Percentiles rank a stretch among this genome's conserved stretches.
These are phyloP conservation scores for Lojkania enalia DNA, from an alignment of 2,329 filamentous ascomycete species.

Conservation along the genomic window DNA sequence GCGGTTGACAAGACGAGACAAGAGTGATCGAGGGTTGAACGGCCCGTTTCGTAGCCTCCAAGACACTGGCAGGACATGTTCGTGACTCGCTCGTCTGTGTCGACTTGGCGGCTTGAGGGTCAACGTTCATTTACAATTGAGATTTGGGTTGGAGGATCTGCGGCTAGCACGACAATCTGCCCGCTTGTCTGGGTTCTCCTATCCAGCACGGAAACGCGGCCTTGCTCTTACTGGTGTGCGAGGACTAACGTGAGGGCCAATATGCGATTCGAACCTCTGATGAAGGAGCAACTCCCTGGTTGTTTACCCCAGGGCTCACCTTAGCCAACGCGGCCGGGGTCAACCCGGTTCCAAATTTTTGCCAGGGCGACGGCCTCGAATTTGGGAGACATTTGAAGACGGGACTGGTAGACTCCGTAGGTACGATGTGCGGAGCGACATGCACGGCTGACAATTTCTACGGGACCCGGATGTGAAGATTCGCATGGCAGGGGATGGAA, in stretches of 20 bases:
- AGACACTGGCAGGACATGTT: not conserved
- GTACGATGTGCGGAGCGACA: too few relatives aligned
- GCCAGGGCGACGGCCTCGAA: not conserved
- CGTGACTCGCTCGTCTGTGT: not conserved
- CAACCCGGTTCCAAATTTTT: not conserved
- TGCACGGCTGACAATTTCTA: too few relatives aligned
- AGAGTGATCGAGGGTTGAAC: not conserved
- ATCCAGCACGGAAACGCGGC: not conserved
- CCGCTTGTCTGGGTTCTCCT: not conserved
- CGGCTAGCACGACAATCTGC: not conserved
- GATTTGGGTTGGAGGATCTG: slow-evolving; percentile 3
- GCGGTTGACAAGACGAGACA: not conserved
- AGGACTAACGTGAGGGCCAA: slow-evolving; percentile 1
- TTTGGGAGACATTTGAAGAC: not conserved
- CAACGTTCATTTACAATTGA: slow-evolving; percentile 3
- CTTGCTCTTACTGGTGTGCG: not conserved
- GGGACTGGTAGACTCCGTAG: too few relatives aligned
- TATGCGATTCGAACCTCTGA: not conserved
- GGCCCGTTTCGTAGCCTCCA: too few relatives aligned
- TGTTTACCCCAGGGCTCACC: slow-evolving; percentile 1
- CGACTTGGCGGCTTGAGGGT: not conserved
- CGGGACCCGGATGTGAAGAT: too few relatives aligned
- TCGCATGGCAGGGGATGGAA: too few relatives aligned
- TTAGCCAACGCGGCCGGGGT: not conserved
- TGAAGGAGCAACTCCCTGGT: not conserved